Evolutionary conservation across 1,284 basidiomycete genomes (phyloP).

Genomic region (Mycena sp.): DNA sequence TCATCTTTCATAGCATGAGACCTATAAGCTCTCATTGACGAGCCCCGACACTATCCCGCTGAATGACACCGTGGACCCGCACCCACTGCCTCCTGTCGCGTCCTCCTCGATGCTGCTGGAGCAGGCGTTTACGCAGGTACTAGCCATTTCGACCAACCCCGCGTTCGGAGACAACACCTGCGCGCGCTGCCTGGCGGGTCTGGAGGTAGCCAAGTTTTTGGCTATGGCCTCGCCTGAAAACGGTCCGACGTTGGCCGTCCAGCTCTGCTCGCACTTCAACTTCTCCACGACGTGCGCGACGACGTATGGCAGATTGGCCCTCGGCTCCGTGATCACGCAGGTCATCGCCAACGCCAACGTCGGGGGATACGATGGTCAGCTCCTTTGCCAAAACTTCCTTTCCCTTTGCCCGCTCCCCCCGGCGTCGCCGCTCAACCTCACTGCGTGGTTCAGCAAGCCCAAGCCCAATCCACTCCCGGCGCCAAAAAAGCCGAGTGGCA

Average conservation of each 20-base stretch:
- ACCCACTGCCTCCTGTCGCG: slow-evolving; percentile 61
- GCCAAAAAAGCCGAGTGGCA: slow-evolving; percentile 64
- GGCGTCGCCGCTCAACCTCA: slow-evolving; percentile 61
- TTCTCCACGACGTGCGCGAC: slow-evolving; percentile 58
- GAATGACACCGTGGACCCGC: slow-evolving; percentile 65
- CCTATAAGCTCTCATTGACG: slow-evolving; percentile 60
- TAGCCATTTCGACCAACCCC: slow-evolving; percentile 56
- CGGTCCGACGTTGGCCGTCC: slow-evolving; percentile 61
- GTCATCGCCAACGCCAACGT: slow-evolving; percentile 68
- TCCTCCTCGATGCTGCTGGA: slow-evolving; percentile 50
- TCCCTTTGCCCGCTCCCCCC: slow-evolving; percentile 59
- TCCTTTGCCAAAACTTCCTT: slow-evolving; percentile 66
- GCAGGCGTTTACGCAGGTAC: slow-evolving; percentile 59
- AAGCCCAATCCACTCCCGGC: slow-evolving; percentile 73
- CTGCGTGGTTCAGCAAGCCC: slow-evolving; percentile 69
- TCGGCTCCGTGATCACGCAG: slow-evolving; percentile 66
- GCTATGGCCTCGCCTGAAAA: slow-evolving; percentile 63
- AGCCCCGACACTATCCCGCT: slow-evolving; percentile 57
- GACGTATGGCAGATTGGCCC: slow-evolving; percentile 50
- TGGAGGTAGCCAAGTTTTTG: slow-evolving; percentile 69
- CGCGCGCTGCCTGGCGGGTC: slow-evolving; percentile 61
- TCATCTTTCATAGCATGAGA: slow-evolving; percentile 48
- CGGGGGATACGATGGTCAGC: slow-evolving; percentile 67
- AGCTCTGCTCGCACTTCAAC: slow-evolving; percentile 65
- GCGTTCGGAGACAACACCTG: slow-evolving; percentile 57